Evolutionary conservation across 1,284 basidiomycete genomes (phyloP).

Genomic region (Pyrrhoderma noxium): DNA sequence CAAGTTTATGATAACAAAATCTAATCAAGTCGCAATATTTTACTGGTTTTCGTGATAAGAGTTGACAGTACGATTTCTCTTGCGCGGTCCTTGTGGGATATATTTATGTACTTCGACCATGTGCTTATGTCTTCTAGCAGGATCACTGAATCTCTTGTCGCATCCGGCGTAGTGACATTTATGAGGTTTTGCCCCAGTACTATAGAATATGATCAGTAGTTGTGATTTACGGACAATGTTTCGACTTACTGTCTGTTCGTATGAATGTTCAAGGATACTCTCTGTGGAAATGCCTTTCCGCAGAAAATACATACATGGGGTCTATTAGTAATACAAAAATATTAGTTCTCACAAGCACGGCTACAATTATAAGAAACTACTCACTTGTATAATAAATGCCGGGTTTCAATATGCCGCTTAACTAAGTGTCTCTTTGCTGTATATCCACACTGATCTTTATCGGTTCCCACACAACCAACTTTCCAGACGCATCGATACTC

Average conservation of each 20-base stretch:
- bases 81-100: constrained; percentile 37
- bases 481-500: constrained; percentile 27
- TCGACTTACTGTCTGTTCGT: constrained; percentile 49
- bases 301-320: constrained; percentile 50
- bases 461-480: constrained; percentile 14
- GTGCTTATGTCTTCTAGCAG: constrained; percentile 54
- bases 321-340: constrained; percentile 28
- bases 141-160: constrained; percentile 49
- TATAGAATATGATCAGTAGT: constrained; percentile 24
- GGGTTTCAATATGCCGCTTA: constrained; percentile 59
- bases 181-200: constrained; percentile 50
- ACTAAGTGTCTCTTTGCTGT: constrained; percentile 56
- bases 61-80: constrained; percentile 30
- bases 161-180: constrained; percentile 45
- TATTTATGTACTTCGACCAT: constrained; percentile 48
- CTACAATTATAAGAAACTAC: constrained; percentile 22
- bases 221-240: constrained; percentile 6
- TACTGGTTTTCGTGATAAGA: constrained; percentile 17
- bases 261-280: constrained; percentile 54
- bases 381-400: constrained; percentile 54
- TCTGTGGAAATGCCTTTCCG: constrained; percentile 49
- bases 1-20: too few species aligned
- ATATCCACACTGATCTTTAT: constrained; percentile 38
- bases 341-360: constrained; percentile 8
- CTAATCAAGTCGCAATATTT: too few species aligned